Evolutionary conservation across 805 yeast genomes (phyloP).

Genomic region (Sugiyamaella qingdaonensis): DNA sequence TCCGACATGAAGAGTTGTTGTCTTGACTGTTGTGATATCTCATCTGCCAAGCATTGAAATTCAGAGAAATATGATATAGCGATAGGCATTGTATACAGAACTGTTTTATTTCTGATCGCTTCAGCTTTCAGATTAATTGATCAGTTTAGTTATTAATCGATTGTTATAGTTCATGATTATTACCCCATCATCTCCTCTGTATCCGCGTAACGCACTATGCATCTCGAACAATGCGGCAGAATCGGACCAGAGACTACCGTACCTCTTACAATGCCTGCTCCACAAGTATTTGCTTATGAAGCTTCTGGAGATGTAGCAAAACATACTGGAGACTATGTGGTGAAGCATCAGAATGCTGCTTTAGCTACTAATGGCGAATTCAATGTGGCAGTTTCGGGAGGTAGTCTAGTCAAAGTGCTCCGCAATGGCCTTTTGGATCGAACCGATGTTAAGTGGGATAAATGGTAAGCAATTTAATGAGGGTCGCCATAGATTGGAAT

Average conservation of each 20-base stretch:
- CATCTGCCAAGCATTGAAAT: too few relatives aligned
- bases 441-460: conserved; percentile 31
- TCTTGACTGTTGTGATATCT: background rate
- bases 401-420: conserved; percentile 76
- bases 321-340: conserved; percentile 59
- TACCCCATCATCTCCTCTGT: too few relatives aligned
- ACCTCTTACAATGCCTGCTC: conserved; percentile 20
- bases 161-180: too few relatives aligned
- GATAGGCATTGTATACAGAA: too few relatives aligned
- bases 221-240: too few relatives aligned
- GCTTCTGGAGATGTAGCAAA: conserved; percentile 59
- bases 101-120: too few relatives aligned
- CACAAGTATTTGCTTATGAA: conserved; percentile 45
- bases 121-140: too few relatives aligned
- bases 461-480: conserved; percentile 26
- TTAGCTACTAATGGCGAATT: conserved; percentile 46
- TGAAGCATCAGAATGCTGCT: conserved; percentile 59
- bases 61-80: too few relatives aligned
- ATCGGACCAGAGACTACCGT: too few relatives aligned
- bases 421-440: conserved; percentile 61
- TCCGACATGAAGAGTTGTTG: conserved; percentile 1
- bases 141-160: too few relatives aligned
- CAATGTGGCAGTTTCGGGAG: conserved; percentile 84
- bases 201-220: too few relatives aligned
- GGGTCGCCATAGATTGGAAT: background rate